Base-by-base conservation (phyloP, 345 rosid genomes). In the Eucalyptus tenuipes region DNA sequence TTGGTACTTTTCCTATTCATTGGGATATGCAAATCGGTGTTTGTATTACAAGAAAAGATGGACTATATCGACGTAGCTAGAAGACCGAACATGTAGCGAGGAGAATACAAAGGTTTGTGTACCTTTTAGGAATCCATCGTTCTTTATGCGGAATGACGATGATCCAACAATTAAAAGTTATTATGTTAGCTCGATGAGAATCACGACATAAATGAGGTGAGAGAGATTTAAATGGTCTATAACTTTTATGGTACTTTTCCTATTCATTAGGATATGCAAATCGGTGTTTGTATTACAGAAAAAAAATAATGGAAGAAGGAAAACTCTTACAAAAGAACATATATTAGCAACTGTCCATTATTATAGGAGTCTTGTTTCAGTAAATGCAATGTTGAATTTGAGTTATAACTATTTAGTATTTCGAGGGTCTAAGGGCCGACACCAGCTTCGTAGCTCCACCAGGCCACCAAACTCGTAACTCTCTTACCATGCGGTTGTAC, bases 311-410 rank as follows among this genome's bases (percentile, higher is more conserved):
- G 3, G 71, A 13, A 17, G 25, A 68, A 68, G 3, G 22, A 2
- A 2, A n/a, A n/a, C n/a, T n/a, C n/a, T n/a, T n/a, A n/a, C n/a
- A n/a, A n/a, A n/a, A 13, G 13, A 18, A 68, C 5, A 2, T 4
- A 5, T 44, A 33, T 8, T 33, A 33, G 80, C 44, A 10, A 68
- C 3, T 64, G 10, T 18, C 33, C 71, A n/a, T 64, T 64, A 15
- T n/a, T n/a, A 7, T 13, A 64, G 13, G 45, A 37, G 25, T 71
- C 81, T 71, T 10, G 27, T 2, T 71, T 10, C 0, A 18, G 14
- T 18, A n/a, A 18, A 71, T 0, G 0, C 0, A 18, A 20, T 0
- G 0, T 20, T 75, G 0, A 6, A 75, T 71, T 71, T 4, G 13
- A 37, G 7, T 12, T 42, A 18, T 71, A 37, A 71, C 13, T 18